A percentile compares a stretch with the other conserved stretches of the same genome.
These are phyloP conservation scores for Pseudogymnoascus sp. DNA, from an alignment of 2,329 filamentous ascomycete species.

Conservation along the genomic window DNA sequence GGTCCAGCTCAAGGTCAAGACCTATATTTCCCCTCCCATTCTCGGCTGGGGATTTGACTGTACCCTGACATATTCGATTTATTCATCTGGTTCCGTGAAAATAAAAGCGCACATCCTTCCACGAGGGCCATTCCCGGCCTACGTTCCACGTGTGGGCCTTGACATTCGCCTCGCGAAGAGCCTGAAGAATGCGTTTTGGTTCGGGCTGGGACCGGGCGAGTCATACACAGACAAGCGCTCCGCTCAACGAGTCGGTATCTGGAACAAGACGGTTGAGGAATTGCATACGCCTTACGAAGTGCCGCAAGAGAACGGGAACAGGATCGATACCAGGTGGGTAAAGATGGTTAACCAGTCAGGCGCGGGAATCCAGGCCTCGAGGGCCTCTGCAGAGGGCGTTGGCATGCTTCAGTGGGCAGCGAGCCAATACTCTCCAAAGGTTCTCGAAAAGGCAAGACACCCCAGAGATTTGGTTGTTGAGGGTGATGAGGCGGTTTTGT, in stretches of 20 bases:
- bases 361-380: constrained; percentile 25
- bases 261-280: constrained; percentile 35
- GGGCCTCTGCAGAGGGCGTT: constrained; percentile 27
- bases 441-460: constrained; percentile 51
- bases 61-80: constrained; percentile 44
- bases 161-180: constrained; percentile 41
- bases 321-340: constrained; percentile 52
- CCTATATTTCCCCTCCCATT: constrained; percentile 49
- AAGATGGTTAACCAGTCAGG: constrained; percentile 23
- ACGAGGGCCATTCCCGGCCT: constrained; percentile 40
- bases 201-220: constrained; percentile 55
- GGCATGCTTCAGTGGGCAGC: constrained; percentile 45
- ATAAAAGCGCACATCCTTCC: constrained; percentile 40
- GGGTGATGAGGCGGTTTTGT: constrained; percentile 37
- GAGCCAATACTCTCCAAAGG: constrained; percentile 42
- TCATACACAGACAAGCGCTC: constrained; percentile 54
- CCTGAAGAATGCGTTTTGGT: constrained; percentile 47
- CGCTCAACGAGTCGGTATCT: constrained; percentile 46
- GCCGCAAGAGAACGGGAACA: constrained; percentile 60
- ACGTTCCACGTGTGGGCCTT: constrained; percentile 54
- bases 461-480: constrained; percentile 51
- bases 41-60: constrained; percentile 50
- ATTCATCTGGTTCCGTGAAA: constrained; percentile 34
- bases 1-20: constrained; percentile 35
- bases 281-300: constrained; percentile 55